These are phyloP conservation scores for Pseudomassariella vexata DNA, from an alignment of 2,329 filamentous ascomycete species.

Conservation along the genomic window DNA sequence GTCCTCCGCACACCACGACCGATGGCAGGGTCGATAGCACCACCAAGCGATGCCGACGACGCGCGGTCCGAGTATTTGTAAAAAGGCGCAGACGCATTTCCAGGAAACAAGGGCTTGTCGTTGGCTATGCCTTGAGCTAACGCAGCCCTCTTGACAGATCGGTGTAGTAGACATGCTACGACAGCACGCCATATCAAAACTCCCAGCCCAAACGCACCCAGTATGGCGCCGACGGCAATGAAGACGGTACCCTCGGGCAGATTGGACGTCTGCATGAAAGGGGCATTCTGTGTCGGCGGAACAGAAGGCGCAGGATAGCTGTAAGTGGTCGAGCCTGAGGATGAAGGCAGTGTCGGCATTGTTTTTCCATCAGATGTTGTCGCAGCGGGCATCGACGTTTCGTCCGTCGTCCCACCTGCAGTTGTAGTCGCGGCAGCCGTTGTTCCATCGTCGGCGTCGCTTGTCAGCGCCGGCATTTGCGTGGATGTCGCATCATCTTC, in stretches of 20 bases:
- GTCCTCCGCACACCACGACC: constrained; percentile 48
- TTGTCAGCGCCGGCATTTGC: background rate
- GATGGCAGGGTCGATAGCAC: constrained; percentile 29
- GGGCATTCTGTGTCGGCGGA: constrained; percentile 76
- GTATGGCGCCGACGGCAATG: constrained; percentile 83
- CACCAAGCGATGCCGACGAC: constrained; percentile 44
- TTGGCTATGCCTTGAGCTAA: constrained; percentile 64
- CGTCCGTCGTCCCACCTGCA: constrained; percentile 8
- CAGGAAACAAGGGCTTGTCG: constrained; percentile 61
- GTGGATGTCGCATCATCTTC: too few relatives aligned
- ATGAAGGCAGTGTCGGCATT: constrained; percentile 37
- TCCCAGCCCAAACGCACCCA: constrained; percentile 76
- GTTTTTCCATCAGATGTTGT: constrained; percentile 6
- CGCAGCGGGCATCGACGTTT: constrained; percentile 6
- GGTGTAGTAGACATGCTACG: constrained; percentile 85
- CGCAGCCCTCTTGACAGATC: constrained; percentile 83
- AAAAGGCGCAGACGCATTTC: constrained; percentile 26
- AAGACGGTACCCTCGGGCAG: constrained; percentile 93
- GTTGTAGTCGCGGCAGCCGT: constrained; percentile 6
- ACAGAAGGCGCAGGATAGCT: constrained; percentile 69
- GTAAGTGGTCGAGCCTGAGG: constrained; percentile 39
- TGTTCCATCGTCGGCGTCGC: constrained; percentile 5
- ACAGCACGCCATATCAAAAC: constrained; percentile 84
- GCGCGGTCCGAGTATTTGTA: constrained; percentile 60
- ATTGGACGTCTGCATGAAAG: constrained; percentile 84